Percentiles rank a stretch among this genome's conserved stretches.
phyloP scores from a whole-genome alignment of 257 asterid species.

The Ballota nigra region DNA sequence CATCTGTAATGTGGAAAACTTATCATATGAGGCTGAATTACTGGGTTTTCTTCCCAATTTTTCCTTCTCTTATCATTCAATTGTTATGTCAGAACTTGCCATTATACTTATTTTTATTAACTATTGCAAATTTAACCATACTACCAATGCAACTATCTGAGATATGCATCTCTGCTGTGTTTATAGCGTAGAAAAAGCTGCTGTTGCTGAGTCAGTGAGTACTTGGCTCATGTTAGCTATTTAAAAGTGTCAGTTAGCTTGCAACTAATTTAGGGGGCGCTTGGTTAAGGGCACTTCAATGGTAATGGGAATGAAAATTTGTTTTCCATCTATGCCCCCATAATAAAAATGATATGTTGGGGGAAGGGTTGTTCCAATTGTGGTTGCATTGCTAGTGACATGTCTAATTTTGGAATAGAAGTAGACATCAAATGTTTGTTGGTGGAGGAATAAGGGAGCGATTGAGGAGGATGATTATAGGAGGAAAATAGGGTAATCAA shows the following conservation, averaged over 20 bases:
- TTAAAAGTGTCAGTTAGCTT: not conserved
- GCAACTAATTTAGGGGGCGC: not conserved
- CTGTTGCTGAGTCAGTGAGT: not conserved
- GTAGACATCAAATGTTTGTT: too few species aligned
- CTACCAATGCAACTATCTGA: not conserved
- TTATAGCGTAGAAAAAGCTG: not conserved
- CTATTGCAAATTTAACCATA: not conserved
- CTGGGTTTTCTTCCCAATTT: not conserved
- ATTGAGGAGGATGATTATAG: too few species aligned
- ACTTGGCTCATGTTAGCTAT: not conserved
- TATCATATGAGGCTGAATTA: not conserved
- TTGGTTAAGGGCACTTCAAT: too few species aligned
- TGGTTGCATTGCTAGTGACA: too few species aligned
- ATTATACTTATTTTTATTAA: not conserved
- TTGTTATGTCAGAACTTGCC: too few species aligned
- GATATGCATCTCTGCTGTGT: not conserved
- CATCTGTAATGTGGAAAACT: not conserved
- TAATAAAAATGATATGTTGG: too few species aligned
- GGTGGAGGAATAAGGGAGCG: too few species aligned
- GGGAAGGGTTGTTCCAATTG: too few species aligned
- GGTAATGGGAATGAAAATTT: too few species aligned
- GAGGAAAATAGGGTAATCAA: too few species aligned
- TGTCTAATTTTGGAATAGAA: too few species aligned
- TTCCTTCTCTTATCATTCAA: not conserved
- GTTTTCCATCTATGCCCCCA: too few species aligned